Evolutionary conservation across 1,284 basidiomycete species (phyloP), one percentile per base, ranked within the genome.

Genomic region (Inonotus obliquus): DNA sequence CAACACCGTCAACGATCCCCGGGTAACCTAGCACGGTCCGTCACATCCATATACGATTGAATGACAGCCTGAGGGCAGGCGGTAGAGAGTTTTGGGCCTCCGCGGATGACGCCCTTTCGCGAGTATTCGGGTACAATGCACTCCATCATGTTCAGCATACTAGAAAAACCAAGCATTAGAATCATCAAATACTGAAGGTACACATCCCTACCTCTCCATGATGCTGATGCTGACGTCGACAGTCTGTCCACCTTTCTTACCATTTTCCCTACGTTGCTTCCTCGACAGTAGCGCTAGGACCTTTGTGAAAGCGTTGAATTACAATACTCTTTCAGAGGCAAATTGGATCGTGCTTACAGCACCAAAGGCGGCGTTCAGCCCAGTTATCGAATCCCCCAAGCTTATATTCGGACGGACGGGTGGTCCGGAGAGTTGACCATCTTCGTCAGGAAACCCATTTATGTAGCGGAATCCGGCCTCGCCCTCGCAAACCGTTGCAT

Each of bases 141-240:
- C 68, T 89, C 87, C 87, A 87, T 89, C 38, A 87, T 71, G 68
- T 87, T 32, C 32, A 32, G 32, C 32, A 32, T 32, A 9, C 32
- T 32, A 9, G 32, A 32, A 9, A 4, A 32, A 32, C 32, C 32
- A 32, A 32, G 32, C 32, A 32, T 32, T 9, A 32, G 32, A 32
- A 9, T 32, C 9, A 4, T 32, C 32, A 9, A 32, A 32, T 4
- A 32, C 32, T 9, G 32, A 5, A 44, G 25, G 17, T 11, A 44
- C 19, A 14, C 17, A 9, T 44, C n/a, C 29, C n/a, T 59, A 80
- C 86, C 86, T 88, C 69, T 87, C 86, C 66, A 87, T 75, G 27
- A 89, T 88, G 71, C 86, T 75, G 27, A 89, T 88, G 71, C 86
- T 88, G 19, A 89, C 86, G 67, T 89, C 86, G n/a, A 89, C 86